Base-by-base conservation (phyloP, 1,284 basidiomycete genomes). In the Leucoagaricus sp. region DNA sequence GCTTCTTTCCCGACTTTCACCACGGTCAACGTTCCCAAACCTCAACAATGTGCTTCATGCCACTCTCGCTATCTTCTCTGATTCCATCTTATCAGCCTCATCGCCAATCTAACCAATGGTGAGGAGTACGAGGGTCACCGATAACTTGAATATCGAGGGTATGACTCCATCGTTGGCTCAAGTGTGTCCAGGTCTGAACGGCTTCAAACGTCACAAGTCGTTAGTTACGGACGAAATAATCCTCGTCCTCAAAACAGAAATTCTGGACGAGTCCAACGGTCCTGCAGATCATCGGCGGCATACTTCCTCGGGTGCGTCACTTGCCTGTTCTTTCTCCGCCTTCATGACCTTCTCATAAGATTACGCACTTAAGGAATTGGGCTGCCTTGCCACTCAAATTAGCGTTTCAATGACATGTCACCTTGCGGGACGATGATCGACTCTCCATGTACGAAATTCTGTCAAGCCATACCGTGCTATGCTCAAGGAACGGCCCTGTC, bases 401-500 rank as follows among this genome's bases (percentile, higher is more conserved):
- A 23, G 7, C 9, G n/a, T 23, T 21, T 36, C 42, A 13, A 34
- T 60, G 26, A 38, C 15, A 45, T 12, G 17, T 31, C 29, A 8
- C 15, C 8, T 59, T 72, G 34, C 73, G 95, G 85, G 93, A 96
- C 67, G 93, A 95, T 46, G 93, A 96, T 64, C 66, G 72, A 13
- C 78, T 96, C 5, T 85, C 90, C 1, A 78, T 80, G 13, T 96
- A 96, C 82, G 95, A 95, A 79, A 94, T 96, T 61, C 89, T 92
- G 68, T 80, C 86, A 1, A 80, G 83, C 8, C 91, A 96, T 69
- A 95, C 94, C 0, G 86, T 96, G 45, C 93, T 69, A 94, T 96
- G 90, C 94, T 96, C 64, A 96, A 96, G 72, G 91, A 93, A 42
- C 86, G 84, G 1, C 79, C 87, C 9, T 84, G 88, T 29, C 67